Base-by-base conservation (phyloP, 768 basidiomycete species). In the Suillus tomentosus region DNA sequence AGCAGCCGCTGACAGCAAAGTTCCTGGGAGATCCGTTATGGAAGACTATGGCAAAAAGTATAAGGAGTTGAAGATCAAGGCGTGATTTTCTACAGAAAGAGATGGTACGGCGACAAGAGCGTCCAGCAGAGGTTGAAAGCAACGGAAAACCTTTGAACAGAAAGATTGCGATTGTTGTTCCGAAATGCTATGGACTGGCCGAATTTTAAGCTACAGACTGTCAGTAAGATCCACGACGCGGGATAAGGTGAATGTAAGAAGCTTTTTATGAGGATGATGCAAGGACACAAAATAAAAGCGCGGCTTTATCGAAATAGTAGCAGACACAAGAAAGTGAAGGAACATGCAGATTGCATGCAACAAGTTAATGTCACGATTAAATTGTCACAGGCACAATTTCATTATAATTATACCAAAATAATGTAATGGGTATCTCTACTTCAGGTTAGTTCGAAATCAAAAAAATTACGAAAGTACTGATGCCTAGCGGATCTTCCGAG, bases 381-480 rank as follows among this genome's bases (percentile, higher is more conserved):
- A n/a, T 66, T 72, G 76, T 77, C 76, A 76, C 75, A 77, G 76
- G 75, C 71, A 76, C 76, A 64, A 64, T 13, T 39, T 13, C 71
- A 47, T 36, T 22, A 43, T 37, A 59, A 43, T 45, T 60, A 45
- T 50, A 65, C 66, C 70, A 75, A 67, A 76, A 72, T 66, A 68
- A 75, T 74, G n/a, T 60, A 70, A 67, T 65, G 57, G 66, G 48
- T 67, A 60, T 48, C 65, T 62, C n/a, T 65, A 65, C 55, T 50
- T 66, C 59, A 0, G 11, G 53, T 34, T 53, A 53, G 51, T 31
- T 7, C 9, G 9, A 43, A 43, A 43, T 43, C 19, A 45, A 22
- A 47, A 50, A 27, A 24, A 50, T 47, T 47, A 45, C 43, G 43
- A 8, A 48, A n/a, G 10, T 45, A 24, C 22, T 31, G n/a, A 19